Evolutionary conservation across 2,329 filamentous ascomycete species (phyloP).

Genomic region (Nectriaceae sp.): DNA sequence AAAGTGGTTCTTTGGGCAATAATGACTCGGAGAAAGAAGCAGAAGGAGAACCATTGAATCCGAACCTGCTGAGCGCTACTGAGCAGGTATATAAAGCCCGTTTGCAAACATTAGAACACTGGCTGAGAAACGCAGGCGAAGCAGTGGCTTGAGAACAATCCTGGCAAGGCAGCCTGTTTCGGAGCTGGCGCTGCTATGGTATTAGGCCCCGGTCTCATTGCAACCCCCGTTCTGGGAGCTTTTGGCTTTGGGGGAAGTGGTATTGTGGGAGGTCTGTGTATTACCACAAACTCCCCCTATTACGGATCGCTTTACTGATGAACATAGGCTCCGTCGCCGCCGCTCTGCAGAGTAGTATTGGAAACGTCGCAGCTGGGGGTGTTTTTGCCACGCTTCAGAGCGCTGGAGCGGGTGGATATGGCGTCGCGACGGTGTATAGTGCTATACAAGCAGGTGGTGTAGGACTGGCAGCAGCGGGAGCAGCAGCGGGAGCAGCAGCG

Average conservation of each 20-base stretch:
- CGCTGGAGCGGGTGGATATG: conserved; percentile 29
- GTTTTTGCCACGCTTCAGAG: conserved; percentile 33
- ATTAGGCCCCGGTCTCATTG: background rate
- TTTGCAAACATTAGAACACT: too few species aligned
- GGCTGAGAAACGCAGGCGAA: background rate
- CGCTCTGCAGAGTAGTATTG: conserved; percentile 24
- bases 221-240: background rate
- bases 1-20: too few species aligned
- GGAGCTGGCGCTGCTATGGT: background rate
- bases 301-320: background rate
- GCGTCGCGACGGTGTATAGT: conserved; percentile 14
- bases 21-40: too few species aligned
- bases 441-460: conserved; percentile 13
- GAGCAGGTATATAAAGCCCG: too few species aligned
- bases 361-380: conserved; percentile 26
- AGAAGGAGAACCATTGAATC: too few species aligned
- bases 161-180: background rate
- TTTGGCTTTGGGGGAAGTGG: background rate
- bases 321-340: conserved; percentile 26
- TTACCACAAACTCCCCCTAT: background rate
- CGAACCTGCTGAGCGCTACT: too few species aligned
- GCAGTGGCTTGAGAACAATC: background rate
- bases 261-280: background rate
- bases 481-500: too few species aligned
- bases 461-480: background rate